Conservation (phyloP, 768 basidiomycete genomes). For the Strobilomyces dryophilus region DNA sequence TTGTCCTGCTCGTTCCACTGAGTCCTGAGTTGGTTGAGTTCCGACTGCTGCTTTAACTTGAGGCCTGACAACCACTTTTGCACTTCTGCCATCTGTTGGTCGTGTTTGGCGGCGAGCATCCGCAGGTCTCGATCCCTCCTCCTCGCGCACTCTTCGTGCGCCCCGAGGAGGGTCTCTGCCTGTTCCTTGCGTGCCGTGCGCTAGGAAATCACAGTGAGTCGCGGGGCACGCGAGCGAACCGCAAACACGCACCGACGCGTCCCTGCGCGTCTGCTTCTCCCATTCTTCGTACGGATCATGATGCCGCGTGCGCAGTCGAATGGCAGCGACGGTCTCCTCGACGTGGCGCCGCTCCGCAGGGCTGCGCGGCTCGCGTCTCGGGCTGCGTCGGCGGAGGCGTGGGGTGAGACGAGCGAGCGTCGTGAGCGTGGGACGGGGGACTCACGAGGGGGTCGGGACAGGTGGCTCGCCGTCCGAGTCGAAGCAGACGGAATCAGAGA, state of each 20-base stretch:
- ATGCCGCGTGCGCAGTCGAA: slow-evolving; percentile 40
- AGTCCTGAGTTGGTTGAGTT: slow-evolving; percentile 42
- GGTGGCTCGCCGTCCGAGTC: slow-evolving; percentile 43
- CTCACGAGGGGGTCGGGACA: slow-evolving; percentile 31
- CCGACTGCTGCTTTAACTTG: slow-evolving; percentile 40
- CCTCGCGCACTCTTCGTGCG: slow-evolving; percentile 11
- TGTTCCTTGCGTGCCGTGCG: slow-evolving; percentile 37
- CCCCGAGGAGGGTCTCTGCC: slow-evolving; percentile 15
- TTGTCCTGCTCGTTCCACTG: slow-evolving; percentile 44
- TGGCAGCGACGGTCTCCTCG: slow-evolving; percentile 44
- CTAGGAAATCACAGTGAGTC: slow-evolving; percentile 17
- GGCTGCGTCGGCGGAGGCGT: slow-evolving; percentile 5
- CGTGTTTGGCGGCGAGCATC: slow-evolving; percentile 38
- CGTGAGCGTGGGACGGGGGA: slow-evolving; percentile 1
- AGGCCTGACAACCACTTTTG: slow-evolving; percentile 41
- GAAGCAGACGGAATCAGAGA: slow-evolving; percentile 38
- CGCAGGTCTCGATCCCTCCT: slow-evolving; percentile 17
- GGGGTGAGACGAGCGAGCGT: neutral
- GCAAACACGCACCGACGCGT: slow-evolving; percentile 38
- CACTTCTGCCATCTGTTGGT: slow-evolving; percentile 51
- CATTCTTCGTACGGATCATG: slow-evolving; percentile 49
- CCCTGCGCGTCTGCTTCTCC: slow-evolving; percentile 44
- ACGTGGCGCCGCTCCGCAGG: slow-evolving; percentile 34
- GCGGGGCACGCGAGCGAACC: neutral
- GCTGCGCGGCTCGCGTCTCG: slow-evolving; percentile 19